These are phyloP conservation scores for Ustilago loliicola DNA, from an alignment of 1,284 basidiomycete genomes.

Conservation along the genomic window DNA sequence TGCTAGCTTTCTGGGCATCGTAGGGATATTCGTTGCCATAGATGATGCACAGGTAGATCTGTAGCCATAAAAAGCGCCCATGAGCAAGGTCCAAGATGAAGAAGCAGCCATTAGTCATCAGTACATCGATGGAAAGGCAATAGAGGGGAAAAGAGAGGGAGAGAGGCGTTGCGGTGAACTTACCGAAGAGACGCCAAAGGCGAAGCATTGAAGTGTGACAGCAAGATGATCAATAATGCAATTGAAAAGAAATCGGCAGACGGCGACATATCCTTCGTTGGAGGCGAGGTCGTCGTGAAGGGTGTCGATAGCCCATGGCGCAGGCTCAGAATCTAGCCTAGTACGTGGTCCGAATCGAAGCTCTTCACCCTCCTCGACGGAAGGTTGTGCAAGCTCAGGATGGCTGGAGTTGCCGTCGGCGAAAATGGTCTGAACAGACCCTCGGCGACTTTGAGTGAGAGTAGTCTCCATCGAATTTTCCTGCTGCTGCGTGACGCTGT, in stretches of 20 bases:
- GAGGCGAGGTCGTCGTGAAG: conserved; percentile 28
- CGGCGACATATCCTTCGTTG: conserved; percentile 31
- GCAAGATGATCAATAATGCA: conserved; percentile 42
- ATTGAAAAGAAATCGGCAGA: conserved; percentile 41
- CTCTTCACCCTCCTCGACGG: background rate
- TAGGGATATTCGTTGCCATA: conserved; percentile 10
- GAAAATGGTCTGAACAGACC: background rate
- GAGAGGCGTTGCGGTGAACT: background rate
- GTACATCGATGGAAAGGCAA: background rate
- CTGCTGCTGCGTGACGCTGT: background rate
- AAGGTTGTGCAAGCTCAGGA: background rate
- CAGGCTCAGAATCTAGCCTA: background rate
- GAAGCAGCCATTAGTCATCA: no score
- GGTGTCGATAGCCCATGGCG: conserved; percentile 5
- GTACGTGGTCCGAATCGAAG: conserved; percentile 13
- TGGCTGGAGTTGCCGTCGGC: background rate
- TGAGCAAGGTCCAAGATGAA: no score
- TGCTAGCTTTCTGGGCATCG: conserved; percentile 11
- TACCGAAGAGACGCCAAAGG: conserved; percentile 29
- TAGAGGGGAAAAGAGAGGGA: background rate
- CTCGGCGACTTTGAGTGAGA: background rate
- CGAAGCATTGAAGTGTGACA: conserved; percentile 29
- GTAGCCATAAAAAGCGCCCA: background rate
- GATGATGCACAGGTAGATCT: conserved; percentile 13
- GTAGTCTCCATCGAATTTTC: background rate